Evolutionary conservation across 2,329 filamentous ascomycete genomes (phyloP).

Genomic region (Corniculantispora saksenae): DNA sequence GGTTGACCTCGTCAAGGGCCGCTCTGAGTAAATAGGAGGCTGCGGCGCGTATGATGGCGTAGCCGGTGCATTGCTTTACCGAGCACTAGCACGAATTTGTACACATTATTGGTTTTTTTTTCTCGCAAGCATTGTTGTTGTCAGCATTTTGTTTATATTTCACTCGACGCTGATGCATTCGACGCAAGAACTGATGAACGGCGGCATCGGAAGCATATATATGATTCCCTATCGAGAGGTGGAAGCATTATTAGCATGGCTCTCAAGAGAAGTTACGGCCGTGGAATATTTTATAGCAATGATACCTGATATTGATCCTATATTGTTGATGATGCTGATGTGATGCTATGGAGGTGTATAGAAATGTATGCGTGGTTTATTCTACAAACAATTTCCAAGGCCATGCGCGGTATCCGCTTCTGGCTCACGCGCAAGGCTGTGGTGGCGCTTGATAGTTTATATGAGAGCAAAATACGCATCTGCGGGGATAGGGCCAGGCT

Average conservation of each 20-base stretch:
- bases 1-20: constrained; percentile 36
- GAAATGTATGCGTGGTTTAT: not conserved
- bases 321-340: not conserved
- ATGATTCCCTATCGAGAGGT: not conserved
- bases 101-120: constrained; percentile 8
- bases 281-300: constrained; percentile 15
- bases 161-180: not conserved
- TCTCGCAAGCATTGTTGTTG: not conserved
- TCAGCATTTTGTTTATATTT: not conserved
- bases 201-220: not conserved
- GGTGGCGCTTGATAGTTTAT: not conserved
- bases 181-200: not conserved
- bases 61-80: not conserved
- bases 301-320: constrained; percentile 17
- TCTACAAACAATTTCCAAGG: not conserved
- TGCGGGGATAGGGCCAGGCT: no score
- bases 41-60: not conserved
- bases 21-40: constrained; percentile 18
- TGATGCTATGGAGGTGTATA: not conserved
- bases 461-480: not conserved
- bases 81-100: not conserved
- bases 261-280: not conserved
- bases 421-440: constrained; percentile 5
- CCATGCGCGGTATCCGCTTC: not conserved
- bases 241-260: not conserved